A percentile compares a stretch with the other conserved stretches of the same genome.
Conservation (phyloP, 805 yeast genomes). For the Saccharomycopsis lassenensis region DNA sequence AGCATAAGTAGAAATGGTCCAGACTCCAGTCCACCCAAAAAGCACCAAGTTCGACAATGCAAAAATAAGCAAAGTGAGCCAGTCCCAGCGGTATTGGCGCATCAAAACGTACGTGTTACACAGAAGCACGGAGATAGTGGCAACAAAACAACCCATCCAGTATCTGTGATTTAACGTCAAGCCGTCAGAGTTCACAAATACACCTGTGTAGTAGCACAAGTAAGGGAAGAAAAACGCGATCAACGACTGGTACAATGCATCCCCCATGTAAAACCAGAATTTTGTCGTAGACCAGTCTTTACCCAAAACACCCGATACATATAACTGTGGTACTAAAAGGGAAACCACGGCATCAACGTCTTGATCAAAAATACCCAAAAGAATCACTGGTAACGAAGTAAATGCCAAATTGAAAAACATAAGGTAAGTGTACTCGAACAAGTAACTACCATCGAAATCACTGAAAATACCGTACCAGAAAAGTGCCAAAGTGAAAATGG, state of each 20-base stretch:
- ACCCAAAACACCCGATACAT: conserved; percentile 55
- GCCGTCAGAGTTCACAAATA: conserved; percentile 35
- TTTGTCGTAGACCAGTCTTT: conserved; percentile 49
- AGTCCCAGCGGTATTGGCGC: conserved; percentile 72
- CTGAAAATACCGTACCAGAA: conserved; percentile 69
- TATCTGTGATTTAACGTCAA: conserved; percentile 51
- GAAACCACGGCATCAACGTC: conserved; percentile 60
- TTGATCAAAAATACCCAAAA: conserved; percentile 64
- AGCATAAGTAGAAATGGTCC: conserved; percentile 45
- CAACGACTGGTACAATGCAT: conserved; percentile 64
- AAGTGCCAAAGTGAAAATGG: conserved; percentile 58
- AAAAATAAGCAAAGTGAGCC: conserved; percentile 44
- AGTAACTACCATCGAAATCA: conserved; percentile 64
- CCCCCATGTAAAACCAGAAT: conserved; percentile 52
- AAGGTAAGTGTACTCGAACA: conserved; percentile 67
- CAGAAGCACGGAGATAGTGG: conserved; percentile 49
- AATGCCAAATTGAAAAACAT: conserved; percentile 74
- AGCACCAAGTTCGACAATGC: conserved; percentile 46
- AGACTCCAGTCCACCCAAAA: conserved; percentile 72
- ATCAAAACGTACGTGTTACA: conserved; percentile 57
- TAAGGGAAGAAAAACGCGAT: conserved; percentile 62
- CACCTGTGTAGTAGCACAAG: conserved; percentile 38
- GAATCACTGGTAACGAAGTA: conserved; percentile 68
- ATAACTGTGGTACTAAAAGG: conserved; percentile 58
- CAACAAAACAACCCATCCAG: conserved; percentile 57